Evolutionary conservation across 345 rosid species (phyloP), one percentile per base, ranked within the genome.

Genomic region (Acer negundo): DNA sequence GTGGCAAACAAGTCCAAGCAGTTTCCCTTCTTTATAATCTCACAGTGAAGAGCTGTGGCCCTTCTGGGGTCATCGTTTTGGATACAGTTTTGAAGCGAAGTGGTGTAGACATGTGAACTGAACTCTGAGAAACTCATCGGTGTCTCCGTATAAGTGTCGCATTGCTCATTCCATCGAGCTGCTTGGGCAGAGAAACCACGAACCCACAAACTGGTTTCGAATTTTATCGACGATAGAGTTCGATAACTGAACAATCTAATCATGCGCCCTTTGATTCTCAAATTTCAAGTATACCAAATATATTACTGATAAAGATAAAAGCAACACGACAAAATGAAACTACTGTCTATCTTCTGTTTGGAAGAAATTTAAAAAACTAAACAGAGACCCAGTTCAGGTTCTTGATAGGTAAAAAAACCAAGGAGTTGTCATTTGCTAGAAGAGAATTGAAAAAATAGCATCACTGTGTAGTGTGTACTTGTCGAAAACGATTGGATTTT

Each of bases 1-100:
- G 82, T 23, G 1, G 92, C 89, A 58, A 88, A 91, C 67, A 94
- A 85, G 81, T 94, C 99, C 62, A 92, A 78, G 88, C 89, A 89
- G 81, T 79, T 83, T 1, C 98, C 98, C 77, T 75, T 83, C 86
- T 94, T 94, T 8, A 89, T 4, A 23, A 89, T 72, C 16, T 86
- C 81, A 74, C 91, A 88, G 51, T 91, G 98, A 31, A 92, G 76
- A 67, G 87, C 82, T 79, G 59, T 88, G 15, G 86, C 88, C 19
- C 77, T 47, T 38, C 51, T 3, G 28, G 63, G 76, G 63, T 90
- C 95, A 76, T 78, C 89, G 73, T 70, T 81, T 72, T 61, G 86
- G 87, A 96, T 83, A 79, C 91, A 91, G 69, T 75, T 81, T 85
- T 84, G 97, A 63, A 96, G 94, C 82, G 81, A 56, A 20, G 81